Evolutionary conservation across 148 eudicot genomes (phyloP).

Genomic region (Silene uniflora): DNA sequence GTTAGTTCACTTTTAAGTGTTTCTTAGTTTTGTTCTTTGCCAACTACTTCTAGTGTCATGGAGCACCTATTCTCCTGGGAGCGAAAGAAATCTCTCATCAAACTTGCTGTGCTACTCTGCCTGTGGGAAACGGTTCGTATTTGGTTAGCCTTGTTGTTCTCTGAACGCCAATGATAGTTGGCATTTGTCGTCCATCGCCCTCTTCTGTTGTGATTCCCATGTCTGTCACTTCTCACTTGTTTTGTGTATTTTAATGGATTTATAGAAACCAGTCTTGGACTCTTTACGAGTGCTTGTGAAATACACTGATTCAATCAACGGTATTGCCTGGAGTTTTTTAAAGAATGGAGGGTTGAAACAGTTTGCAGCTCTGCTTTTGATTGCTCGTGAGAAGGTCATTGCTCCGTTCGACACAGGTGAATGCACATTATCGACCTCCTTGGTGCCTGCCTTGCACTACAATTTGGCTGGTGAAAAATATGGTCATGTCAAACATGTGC

Average conservation of each 20-base stretch:
- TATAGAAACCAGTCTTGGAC: too few relatives aligned
- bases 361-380: too few relatives aligned
- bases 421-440: neutral
- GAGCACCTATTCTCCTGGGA: neutral
- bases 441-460: neutral
- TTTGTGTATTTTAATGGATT: too few relatives aligned
- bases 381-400: too few relatives aligned
- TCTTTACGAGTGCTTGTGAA: too few relatives aligned
- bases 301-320: too few relatives aligned
- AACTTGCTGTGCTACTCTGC: neutral
- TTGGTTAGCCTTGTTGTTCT: neutral
- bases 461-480: too few relatives aligned
- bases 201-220: too few relatives aligned
- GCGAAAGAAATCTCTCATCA: neutral
- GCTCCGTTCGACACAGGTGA: neutral
- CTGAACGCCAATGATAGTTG: too few relatives aligned
- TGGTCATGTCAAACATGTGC: neutral
- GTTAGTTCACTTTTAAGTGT: neutral
- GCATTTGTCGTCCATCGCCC: neutral
- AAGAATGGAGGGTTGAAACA: too few relatives aligned
- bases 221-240: too few relatives aligned
- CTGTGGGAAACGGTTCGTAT: neutral
- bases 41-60: neutral
- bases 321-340: too few relatives aligned
- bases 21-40: neutral